These are phyloP conservation scores for Gastrolobium villosum DNA, from an alignment of 306 rosid species.

Conservation along the genomic window DNA sequence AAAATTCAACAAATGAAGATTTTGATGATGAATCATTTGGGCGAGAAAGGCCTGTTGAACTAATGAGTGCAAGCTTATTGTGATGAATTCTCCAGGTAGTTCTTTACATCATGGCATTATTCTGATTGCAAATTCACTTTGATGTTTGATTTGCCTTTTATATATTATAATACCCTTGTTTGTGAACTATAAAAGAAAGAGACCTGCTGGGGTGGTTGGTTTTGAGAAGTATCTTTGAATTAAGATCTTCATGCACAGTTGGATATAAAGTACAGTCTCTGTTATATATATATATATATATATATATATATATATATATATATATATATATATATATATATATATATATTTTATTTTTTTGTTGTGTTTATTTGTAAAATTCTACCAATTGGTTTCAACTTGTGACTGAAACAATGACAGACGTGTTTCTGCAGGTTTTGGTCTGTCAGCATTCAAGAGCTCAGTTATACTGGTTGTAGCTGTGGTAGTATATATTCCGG, in stretches of 20 bases:
- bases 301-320: too few relatives aligned
- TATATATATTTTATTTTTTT: too few relatives aligned
- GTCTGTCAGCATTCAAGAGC: slow-evolving; percentile 41
- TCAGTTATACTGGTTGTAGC: slow-evolving; percentile 35
- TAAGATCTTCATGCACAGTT: not conserved
- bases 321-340: too few relatives aligned
- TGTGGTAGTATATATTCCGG: slow-evolving; percentile 53
- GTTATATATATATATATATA: too few relatives aligned
- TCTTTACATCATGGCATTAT: slow-evolving; percentile 39
- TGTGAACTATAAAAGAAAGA: not conserved
- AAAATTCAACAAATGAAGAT: slow-evolving; percentile 92
- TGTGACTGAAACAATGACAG: slow-evolving; percentile 5
- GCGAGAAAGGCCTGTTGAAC: slow-evolving; percentile 75
- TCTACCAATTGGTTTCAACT: not conserved
- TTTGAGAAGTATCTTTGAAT: not conserved
- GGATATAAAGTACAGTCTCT: not conserved
- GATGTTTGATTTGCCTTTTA: not conserved
- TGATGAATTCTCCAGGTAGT: slow-evolving; percentile 78
- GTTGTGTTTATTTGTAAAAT: not conserved
- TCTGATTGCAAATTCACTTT: slow-evolving; percentile 31
- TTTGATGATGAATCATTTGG: slow-evolving; percentile 88
- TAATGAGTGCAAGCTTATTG: slow-evolving; percentile 72
- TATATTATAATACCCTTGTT: slow-evolving; percentile 1
- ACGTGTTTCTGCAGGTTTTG: slow-evolving; percentile 56
- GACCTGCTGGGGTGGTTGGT: not conserved